Percentiles rank a stretch among this genome's conserved stretches.
Conservation (phyloP, 345 rosid genomes). For the Eucalyptus viminalis region DNA sequence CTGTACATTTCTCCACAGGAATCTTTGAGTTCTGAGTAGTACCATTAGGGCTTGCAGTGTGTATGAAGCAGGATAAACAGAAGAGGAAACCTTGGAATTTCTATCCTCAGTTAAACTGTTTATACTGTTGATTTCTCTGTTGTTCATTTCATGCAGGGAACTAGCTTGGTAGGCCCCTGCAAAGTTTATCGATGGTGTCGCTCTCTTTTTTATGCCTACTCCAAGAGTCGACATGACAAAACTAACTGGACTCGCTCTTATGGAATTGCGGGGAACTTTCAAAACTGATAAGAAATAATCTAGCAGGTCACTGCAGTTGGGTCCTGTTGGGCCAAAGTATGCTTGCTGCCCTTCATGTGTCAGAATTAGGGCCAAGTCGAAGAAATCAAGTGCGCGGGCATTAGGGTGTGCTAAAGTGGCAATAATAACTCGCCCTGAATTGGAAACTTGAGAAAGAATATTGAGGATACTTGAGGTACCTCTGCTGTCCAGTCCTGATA, state of each 20-base stretch:
- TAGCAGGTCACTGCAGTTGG: conserved; percentile 1
- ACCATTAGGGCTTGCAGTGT: conserved; percentile 11
- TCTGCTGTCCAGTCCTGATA: conserved; percentile 4
- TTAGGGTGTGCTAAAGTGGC: conserved; percentile 9
- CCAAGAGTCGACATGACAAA: conserved; percentile 14
- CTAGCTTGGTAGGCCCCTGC: conserved; percentile 9
- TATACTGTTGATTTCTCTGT: not conserved
- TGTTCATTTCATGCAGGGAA: conserved; percentile 4
- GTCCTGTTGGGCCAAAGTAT: conserved; percentile 11
- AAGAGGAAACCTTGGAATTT: not conserved
- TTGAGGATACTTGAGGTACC: conserved; percentile 4
- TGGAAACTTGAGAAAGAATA: conserved; percentile 5
- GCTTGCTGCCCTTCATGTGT: conserved; percentile 13
- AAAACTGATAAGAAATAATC: conserved; percentile 10
- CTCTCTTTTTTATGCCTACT: not conserved
- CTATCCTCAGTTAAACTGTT: not conserved
- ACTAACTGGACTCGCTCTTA: conserved; percentile 7
- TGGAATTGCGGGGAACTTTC: conserved; percentile 2
- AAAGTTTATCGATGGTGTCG: not conserved
- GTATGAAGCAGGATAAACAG: conserved; percentile 6
- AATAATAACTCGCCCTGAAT: conserved; percentile 4
- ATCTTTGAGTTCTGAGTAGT: conserved; percentile 16
- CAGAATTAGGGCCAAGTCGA: conserved; percentile 12
- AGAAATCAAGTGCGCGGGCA: conserved; percentile 4
- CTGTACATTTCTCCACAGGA: conserved; percentile 14